Evolutionary conservation across 1,284 basidiomycete genomes (phyloP), one percentile per base, ranked within the genome.

Genomic region (Puccinia polysora): DNA sequence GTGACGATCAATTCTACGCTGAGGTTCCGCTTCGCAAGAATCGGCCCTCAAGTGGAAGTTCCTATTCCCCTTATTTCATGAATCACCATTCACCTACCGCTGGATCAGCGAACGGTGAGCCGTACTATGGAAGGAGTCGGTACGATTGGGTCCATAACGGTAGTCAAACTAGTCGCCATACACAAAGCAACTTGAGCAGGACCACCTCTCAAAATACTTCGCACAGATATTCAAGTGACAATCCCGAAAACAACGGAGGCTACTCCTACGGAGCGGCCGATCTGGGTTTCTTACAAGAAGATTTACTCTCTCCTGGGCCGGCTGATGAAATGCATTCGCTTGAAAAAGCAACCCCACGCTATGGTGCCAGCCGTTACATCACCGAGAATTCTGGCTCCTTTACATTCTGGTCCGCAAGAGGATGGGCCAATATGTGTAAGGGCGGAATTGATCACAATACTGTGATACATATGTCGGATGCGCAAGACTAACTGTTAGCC

Each of bases 351-450:
- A 34, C 49, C 7, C 58, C 68, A 18, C 32, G 68, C 14, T 43
- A 52, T 32, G 68, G 68, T 7, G 49, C 40, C 47, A 71, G 68
- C 38, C 68, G 68, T 12, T 71, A 71, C 23, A 71, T 71, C 28
- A 53, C 47, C 10, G 68, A 71, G 20, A 30, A 10, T 28, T 23
- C 58, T 6, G 23, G 34, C 14, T 28, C 8, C 30, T 71, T 60
- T 36, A 71, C 58, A 28, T 8, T 60, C 8, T 40, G 49, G 47
- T 62, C 68, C 7, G 25, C 43, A 4, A 34, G 68, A 71, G 68
- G 68, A 14, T 71, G 68, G 58, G 47, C 36, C 7, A 71, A 71
- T 38, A 45, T 63, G 23, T 62, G 68, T 71, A 32, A 53, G 68
- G 28, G 20, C 20, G n/a, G n/a, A 40, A 36, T 60, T n/a, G 18